phyloP scores from a whole-genome alignment of 805 yeast species.

The Kuraishia ogatae region DNA sequence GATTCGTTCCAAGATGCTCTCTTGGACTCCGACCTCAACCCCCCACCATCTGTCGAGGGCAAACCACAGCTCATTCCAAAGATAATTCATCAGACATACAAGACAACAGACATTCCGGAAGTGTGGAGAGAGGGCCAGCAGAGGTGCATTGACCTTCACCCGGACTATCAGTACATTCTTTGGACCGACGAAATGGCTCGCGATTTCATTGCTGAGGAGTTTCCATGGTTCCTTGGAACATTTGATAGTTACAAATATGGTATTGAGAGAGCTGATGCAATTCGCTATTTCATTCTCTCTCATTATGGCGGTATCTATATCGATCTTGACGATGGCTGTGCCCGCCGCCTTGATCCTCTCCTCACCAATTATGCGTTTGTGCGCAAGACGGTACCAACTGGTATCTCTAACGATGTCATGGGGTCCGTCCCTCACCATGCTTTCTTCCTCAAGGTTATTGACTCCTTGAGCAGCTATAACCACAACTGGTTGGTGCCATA shows the following conservation, averaged over 20 bases:
- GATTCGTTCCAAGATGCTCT: constrained; percentile 60
- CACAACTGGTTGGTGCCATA: constrained; percentile 81
- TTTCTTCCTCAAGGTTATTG: constrained; percentile 64
- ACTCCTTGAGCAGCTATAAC: constrained; percentile 52
- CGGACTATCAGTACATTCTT: constrained; percentile 77
- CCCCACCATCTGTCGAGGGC: constrained; percentile 27
- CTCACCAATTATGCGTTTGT: constrained; percentile 79
- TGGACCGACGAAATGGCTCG: constrained; percentile 88
- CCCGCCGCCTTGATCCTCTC: constrained; percentile 69
- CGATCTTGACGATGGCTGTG: constrained; percentile 87
- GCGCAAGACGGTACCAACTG: constrained; percentile 82
- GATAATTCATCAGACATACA: constrained; percentile 90
- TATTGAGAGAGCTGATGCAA: constrained; percentile 85
- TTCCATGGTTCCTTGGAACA: constrained; percentile 78
- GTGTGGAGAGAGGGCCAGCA: constrained; percentile 75
- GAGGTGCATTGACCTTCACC: constrained; percentile 69
- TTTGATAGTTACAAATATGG: constrained; percentile 75
- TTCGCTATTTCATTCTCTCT: constrained; percentile 73
- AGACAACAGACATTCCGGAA: constrained; percentile 69
- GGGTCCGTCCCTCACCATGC: constrained; percentile 85
- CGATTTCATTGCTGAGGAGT: constrained; percentile 68
- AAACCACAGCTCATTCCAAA: constrained; percentile 66
- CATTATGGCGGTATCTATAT: constrained; percentile 88
- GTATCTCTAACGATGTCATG: constrained; percentile 90
- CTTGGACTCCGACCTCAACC: constrained; percentile 52